These are phyloP conservation scores for Tritrichomonas foetus DNA, from an alignment of 208 protist species.

Conservation along the genomic window DNA sequence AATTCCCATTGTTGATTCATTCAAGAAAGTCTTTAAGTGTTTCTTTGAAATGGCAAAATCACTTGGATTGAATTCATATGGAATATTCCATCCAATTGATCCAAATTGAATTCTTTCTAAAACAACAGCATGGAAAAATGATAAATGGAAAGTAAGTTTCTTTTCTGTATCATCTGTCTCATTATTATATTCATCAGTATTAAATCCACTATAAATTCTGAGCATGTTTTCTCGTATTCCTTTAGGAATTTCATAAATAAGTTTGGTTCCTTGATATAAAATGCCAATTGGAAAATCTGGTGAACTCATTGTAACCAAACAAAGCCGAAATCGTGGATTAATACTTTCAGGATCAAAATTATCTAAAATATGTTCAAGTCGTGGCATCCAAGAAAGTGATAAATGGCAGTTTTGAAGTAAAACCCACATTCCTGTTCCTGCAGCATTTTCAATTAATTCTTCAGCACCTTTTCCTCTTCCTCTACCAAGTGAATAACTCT, in stretches of 20 bases:
- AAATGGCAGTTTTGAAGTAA: slow-evolving; percentile 97
- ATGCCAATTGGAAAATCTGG: slow-evolving; percentile 81
- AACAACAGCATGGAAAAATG: slow-evolving; percentile 94
- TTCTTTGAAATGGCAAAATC: slow-evolving; percentile 89
- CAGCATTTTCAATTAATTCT: slow-evolving; percentile 70
- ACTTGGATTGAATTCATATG: slow-evolving; percentile 91
- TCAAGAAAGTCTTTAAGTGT: slow-evolving; percentile 91
- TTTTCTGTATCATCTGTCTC: slow-evolving; percentile 87
- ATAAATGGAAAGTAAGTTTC: slow-evolving; percentile 91
- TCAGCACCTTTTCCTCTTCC: slow-evolving; percentile 92
- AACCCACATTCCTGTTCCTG: slow-evolving; percentile 74
- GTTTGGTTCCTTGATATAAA: slow-evolving; percentile 89
- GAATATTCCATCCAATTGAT: slow-evolving; percentile 87
- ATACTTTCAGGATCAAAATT: slow-evolving; percentile 51
- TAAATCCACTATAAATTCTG: slow-evolving; percentile 52
- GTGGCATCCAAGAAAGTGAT: slow-evolving; percentile 84
- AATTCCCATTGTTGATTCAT: slow-evolving; percentile 59
- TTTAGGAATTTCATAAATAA: slow-evolving; percentile 93
- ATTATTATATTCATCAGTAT: slow-evolving; percentile 85
- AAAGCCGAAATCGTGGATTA: slow-evolving; percentile 82
- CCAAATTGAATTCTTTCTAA: slow-evolving; percentile 95
- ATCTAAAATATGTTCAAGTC: slow-evolving; percentile 79
- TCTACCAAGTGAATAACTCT: slow-evolving; percentile 91
- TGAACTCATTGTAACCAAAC: slow-evolving; percentile 83
- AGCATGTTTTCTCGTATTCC: slow-evolving; percentile 90